Evolutionary conservation across 352 stramenopile genomes (phyloP), one percentile per base, ranked within the genome.

Genomic region (Phytopythium aichiense): DNA sequence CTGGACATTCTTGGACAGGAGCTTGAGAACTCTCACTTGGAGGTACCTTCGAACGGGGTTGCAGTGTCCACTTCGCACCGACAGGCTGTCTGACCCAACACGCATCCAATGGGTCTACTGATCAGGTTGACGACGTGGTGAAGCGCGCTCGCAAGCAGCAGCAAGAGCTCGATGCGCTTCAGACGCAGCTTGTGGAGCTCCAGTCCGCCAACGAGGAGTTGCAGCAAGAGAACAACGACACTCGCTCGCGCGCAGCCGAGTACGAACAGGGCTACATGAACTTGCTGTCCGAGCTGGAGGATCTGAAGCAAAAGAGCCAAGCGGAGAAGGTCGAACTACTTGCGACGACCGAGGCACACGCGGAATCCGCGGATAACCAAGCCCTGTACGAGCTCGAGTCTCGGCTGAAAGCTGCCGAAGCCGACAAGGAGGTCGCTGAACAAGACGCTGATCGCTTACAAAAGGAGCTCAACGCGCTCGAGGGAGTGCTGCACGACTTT

Each of bases 251-350:
- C 35, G 76, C 80, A 25, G 71, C 62, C 13, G 78, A 92, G 56
- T 92, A 89, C 56, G 82, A 92, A 43, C 82, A 89, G 59, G 78
- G 74, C 4, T 92, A 90, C 58, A 61, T 89, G 62, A 50, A 73
- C 16, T 51, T 92, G 31, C 54, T 92, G 22, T 63, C 65, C 7
- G 77, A 87, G 56, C 73, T 87, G 1, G 80, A 76, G 61, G 77
- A 72, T 45, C 59, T 70, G 45, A 84, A 86, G 55, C 65, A 68
- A 15, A 55, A 69, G 50, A 77, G 62, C 15, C 74, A 89, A 55
- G 71, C 77, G 31, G 80, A 90, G 42, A 89, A 82, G 60, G 67
- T 66, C 6, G 50, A 68, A 25, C 61, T 92, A 16, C 50, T 87
- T 9, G 77, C 66, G 4, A 78, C 71, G 5, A 79, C 68, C 0